Percentiles rank a stretch among this genome's conserved stretches.
Evolutionary conservation across 768 basidiomycete genomes (phyloP).

Genomic region (Hysterangium stoloniferum): DNA sequence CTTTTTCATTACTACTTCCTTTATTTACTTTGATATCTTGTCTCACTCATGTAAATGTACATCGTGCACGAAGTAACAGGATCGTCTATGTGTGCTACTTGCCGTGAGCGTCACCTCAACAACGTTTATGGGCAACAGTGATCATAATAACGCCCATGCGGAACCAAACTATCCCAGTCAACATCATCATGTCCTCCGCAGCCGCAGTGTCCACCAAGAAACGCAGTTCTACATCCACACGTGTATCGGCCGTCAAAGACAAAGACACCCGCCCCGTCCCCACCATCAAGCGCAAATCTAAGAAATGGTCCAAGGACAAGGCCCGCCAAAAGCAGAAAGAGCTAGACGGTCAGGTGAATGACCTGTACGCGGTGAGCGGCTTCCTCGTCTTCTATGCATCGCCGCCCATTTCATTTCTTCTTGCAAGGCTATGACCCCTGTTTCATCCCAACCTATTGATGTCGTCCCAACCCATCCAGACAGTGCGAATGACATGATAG

Average conservation of each 20-base stretch:
- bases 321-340: not conserved
- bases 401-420: not conserved
- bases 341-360: not conserved
- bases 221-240: not conserved
- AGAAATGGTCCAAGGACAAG: conserved; percentile 3
- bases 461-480: not conserved
- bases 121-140: no score
- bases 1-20: no score
- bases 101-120: no score
- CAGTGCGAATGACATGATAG: not conserved
- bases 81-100: no score
- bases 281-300: not conserved
- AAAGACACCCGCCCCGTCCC: no score
- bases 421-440: not conserved
- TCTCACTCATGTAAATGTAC: no score
- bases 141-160: no score
- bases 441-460: not conserved
- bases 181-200: no score
- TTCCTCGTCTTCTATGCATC: not conserved
- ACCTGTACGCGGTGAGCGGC: not conserved
- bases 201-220: no score
- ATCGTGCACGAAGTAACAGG: no score
- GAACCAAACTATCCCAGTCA: no score
- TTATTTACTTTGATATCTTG: no score
- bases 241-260: not conserved